Base-by-base conservation (phyloP, 2,329 filamentous ascomycete species). In the Cladosporium sp. region DNA sequence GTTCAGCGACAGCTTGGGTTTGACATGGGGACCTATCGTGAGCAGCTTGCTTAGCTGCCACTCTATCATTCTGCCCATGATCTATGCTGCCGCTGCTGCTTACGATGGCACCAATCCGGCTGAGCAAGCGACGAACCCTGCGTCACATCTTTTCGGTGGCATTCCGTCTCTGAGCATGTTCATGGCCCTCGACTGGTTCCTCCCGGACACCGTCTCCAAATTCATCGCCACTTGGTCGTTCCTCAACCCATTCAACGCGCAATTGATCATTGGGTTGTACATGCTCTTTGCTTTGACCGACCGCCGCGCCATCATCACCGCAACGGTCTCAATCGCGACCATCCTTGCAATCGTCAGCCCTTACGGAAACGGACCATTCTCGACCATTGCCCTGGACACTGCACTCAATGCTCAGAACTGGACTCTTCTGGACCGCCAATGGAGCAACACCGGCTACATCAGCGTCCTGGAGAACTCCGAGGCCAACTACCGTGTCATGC, bases 391-490 rank as follows among this genome's bases (percentile, higher is more conserved):
- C 0, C 80, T 95, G 44, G 94, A 96, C 74, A 80, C 80, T 5
- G 89, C 87, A 0, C 80, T 98, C 52, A 79, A 81, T 24, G 78
- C 82, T 0, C 83, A 90, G 41, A 87, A 90, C 18, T 98, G 90
- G 85, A 85, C 87, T 1, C 80, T 98, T 1, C 77, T 98, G 54
- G 93, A 93, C 58, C 88, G 95, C 12, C 85, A 87, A 70, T 95
- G 98, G 78, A 97, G 93, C 0, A 79, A 90, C 59, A 98, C 95
- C 0, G 95, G 95, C 7, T 98, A 99, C 75, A 84, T 99, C 52
- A 97, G 94, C 0, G 92, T 99, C 1, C 77, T 97, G 30, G 92
- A 99, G 71, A 95, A 88, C 75, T 75, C 84, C 8, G 79, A 88
- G 5, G 83, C 87, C 47, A 86, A 88, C 1, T 97, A 92, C 78